A percentile compares a stretch with the other conserved stretches of the same genome.
Evolutionary conservation across 257 asterid species (phyloP).

Genomic region (Scutellaria baicalensis): DNA sequence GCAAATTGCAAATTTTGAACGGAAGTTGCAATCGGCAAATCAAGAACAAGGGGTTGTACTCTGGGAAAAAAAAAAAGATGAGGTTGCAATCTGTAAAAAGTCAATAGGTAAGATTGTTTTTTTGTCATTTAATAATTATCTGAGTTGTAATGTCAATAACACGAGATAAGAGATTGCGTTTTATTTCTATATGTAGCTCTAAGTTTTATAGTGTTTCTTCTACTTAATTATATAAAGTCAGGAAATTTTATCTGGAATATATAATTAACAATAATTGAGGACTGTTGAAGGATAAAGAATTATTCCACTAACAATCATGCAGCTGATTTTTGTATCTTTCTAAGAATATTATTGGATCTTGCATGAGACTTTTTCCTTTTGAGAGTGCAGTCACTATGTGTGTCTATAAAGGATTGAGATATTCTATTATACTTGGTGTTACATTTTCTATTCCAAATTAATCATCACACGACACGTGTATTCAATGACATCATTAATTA

Average conservation of each 20-base stretch:
- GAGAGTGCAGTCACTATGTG: not conserved
- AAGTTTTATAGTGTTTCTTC: not conserved
- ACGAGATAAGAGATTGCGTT: not conserved
- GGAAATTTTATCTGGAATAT: not conserved
- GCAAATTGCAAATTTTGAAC: too few species aligned
- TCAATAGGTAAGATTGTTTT: too few species aligned
- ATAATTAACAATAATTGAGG: conserved; percentile 7
- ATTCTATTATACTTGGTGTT: not conserved
- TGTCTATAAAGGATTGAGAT: not conserved
- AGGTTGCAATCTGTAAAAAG: too few species aligned
- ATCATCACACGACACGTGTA: too few species aligned
- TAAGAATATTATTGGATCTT: not conserved
- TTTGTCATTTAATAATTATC: too few species aligned
- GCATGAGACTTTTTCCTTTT: conserved; percentile 13
- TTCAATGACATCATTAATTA: too few species aligned
- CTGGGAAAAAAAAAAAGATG: too few species aligned
- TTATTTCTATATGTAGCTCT: not conserved
- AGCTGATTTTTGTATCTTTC: not conserved
- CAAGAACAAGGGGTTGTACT: too few species aligned
- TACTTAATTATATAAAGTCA: not conserved
- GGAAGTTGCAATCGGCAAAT: too few species aligned
- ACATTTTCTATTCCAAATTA: too few species aligned
- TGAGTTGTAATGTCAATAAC: not conserved
- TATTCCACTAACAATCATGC: conserved; percentile 11
- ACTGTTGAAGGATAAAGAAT: not conserved